Evolutionary conservation across 345 rosid genomes (phyloP).

Genomic region (Heritiera littoralis): DNA sequence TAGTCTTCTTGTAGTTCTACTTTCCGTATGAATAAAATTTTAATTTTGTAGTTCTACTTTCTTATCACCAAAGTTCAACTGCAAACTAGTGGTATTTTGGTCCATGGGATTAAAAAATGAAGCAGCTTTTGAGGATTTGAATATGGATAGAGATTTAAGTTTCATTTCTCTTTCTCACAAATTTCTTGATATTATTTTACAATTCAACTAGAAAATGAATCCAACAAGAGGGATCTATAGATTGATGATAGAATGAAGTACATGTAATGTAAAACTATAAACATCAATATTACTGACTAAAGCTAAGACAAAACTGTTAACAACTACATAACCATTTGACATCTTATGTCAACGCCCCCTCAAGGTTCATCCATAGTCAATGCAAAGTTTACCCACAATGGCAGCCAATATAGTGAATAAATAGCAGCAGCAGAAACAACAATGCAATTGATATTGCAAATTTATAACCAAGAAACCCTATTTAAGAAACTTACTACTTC

Average conservation of each 20-base stretch:
- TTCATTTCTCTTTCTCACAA: background rate
- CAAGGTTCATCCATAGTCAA: background rate
- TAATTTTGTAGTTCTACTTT: background rate
- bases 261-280: background rate
- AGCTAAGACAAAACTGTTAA: background rate
- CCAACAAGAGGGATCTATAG: background rate
- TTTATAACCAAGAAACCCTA: background rate
- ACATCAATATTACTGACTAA: background rate
- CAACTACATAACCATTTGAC: slow-evolving; percentile 5
- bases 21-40: background rate
- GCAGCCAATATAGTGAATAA: background rate
- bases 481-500: slow-evolving; percentile 73
- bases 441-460: background rate
- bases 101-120: background rate
- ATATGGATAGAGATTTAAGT: background rate
- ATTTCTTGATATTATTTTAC: background rate
- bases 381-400: background rate
- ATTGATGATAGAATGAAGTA: background rate
- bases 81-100: background rate
- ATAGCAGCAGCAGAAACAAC: background rate
- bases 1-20: background rate
- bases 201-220: background rate
- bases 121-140: background rate
- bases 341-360: background rate
- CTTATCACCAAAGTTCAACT: background rate